Base-by-base conservation (phyloP, 345 rosid genomes). In the Moringa oleifera region DNA sequence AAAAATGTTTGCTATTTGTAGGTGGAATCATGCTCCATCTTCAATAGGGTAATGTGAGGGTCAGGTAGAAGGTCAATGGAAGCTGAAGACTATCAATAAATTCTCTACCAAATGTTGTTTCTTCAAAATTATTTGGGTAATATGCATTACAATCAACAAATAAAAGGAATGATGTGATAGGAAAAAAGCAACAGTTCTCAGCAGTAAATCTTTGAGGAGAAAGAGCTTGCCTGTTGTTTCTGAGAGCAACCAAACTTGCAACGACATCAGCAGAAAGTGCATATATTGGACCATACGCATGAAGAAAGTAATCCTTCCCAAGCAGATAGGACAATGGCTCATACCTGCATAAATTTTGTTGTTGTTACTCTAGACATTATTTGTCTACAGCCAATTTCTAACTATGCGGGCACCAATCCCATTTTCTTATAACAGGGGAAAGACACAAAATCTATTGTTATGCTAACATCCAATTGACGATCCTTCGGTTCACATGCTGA, bases 231-330 rank as follows among this genome's bases (percentile, higher is more conserved):
- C 96, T 92, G 82, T 87, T 73, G 55, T 80, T 84, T 76, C 81
- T 85, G 55, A 89, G 92, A 69, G 91, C 83, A 50, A 75, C 87
- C 79, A 89, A 79, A 77, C 92, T 83, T 55, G 84, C 74, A 71
- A 87, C 96, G 57, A 92, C 95, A 61, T 89, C 93, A 20, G 86
- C 89, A 53, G 95, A 92, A 63, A 89, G 96, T 66, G 98, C 96
- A 71, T 92, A 92, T 51, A 92, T 69, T 45, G 98, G 98, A 61
- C 96, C 95, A 72, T 92, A 92, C 21, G 96, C 98, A 81, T 92
- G 98, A 55, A 87, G 85, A 76, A 89, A 92, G 71, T 92, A 92
- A 68, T 92, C 96, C 20, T 69, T 81, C 53, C 98, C 98, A n/a
- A 92, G 83, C 76, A 92, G 53, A 81, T 68, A 56, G 53, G 78